Evolutionary conservation across 1,139 yeast species (phyloP).

Genomic region (Candida sp.): DNA sequence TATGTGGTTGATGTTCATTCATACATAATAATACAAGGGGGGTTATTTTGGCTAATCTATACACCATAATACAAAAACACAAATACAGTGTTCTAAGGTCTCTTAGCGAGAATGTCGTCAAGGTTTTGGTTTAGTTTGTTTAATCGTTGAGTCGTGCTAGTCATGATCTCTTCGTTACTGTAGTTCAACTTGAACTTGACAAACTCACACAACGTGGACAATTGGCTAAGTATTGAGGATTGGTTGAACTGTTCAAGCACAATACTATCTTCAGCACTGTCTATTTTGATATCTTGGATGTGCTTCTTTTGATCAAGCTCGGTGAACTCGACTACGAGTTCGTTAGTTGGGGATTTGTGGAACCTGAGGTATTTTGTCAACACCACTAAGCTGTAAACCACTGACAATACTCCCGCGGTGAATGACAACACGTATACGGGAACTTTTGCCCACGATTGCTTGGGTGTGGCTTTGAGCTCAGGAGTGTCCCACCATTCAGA

Average conservation of each 20-base stretch:
- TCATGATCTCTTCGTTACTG: constrained; percentile 16
- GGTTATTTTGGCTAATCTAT: neutral
- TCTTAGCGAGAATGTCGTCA: constrained; percentile 18
- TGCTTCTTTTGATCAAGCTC: constrained; percentile 8
- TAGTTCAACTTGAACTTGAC: constrained; percentile 21
- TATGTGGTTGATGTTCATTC: neutral
- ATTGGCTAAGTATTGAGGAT: constrained; percentile 17
- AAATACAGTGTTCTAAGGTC: neutral
- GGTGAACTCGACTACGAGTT: constrained; percentile 13
- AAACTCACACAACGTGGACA: constrained; percentile 21
- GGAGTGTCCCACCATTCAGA: constrained; percentile 28
- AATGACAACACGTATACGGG: constrained; percentile 30
- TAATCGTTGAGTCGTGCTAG: constrained; percentile 21
- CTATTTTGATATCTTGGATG: constrained; percentile 8
- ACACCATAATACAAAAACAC: neutral
- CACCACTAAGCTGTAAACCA: constrained; percentile 31
- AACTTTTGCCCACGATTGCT: constrained; percentile 48
- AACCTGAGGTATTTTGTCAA: constrained; percentile 26
- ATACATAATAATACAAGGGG: constrained; percentile 1
- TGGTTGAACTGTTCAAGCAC: constrained; percentile 15
- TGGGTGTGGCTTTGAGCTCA: constrained; percentile 21
- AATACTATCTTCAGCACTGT: constrained; percentile 4
- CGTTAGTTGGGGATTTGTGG: constrained; percentile 3
- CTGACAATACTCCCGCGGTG: constrained; percentile 27
- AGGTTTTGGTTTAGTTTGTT: constrained; percentile 23